Conservation (phyloP, 129 eudicot genomes). For the Tanacetum coccineum region DNA sequence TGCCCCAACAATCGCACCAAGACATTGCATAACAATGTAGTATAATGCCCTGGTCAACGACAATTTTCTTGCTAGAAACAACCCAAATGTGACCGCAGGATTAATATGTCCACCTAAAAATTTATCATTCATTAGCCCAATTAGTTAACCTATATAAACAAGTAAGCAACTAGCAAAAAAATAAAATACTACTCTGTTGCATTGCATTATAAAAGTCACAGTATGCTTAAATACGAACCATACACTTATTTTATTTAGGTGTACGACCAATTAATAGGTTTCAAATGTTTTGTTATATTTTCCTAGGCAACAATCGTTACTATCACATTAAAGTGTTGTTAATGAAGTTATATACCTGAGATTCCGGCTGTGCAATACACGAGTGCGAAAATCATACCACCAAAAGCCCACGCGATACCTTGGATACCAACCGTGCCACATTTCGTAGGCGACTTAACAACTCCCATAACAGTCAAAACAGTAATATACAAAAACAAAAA, state of each 20-base stretch:
- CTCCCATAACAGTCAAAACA: constrained; percentile 77
- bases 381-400: constrained; percentile 89
- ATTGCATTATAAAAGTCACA: too few relatives aligned
- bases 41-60: constrained; percentile 73
- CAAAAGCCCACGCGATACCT: constrained; percentile 89
- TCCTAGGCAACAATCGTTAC: background rate
- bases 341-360: constrained; percentile 37
- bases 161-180: too few relatives aligned
- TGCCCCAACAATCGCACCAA: constrained; percentile 84
- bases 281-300: too few relatives aligned
- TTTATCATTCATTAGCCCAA: background rate
- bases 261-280: background rate
- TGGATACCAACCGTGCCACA: constrained; percentile 76
- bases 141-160: background rate
- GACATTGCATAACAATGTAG: constrained; percentile 87
- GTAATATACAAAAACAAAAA: constrained; percentile 64
- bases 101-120: constrained; percentile 69
- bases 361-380: constrained; percentile 92
- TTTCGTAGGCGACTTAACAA: constrained; percentile 42
- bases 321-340: background rate
- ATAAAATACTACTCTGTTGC: too few relatives aligned
- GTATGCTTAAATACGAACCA: too few relatives aligned
- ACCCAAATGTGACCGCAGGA: constrained; percentile 72
- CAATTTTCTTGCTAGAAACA: constrained; percentile 68
- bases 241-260: background rate